phyloP scores from a whole-genome alignment of 2,329 filamentous ascomycete genomes.

The Aspergillus sp. region DNA sequence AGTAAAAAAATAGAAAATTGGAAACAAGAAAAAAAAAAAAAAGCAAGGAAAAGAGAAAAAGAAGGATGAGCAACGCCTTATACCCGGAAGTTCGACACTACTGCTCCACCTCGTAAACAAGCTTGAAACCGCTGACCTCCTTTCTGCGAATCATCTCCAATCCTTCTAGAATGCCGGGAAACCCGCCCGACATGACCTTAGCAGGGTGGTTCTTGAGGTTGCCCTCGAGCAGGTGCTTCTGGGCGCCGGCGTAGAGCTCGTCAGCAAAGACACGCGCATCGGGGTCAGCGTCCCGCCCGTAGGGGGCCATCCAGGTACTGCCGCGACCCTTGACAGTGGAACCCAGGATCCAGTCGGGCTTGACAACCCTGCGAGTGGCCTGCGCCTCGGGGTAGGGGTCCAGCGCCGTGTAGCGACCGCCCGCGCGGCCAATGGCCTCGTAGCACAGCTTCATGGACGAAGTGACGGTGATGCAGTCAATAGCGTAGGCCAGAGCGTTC shows the following conservation, averaged over 20 bases:
- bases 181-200: background rate
- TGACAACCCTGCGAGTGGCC: constrained; percentile 1
- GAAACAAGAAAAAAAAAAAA: too few relatives aligned
- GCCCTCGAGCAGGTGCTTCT: background rate
- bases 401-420: constrained; percentile 26
- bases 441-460: constrained; percentile 34
- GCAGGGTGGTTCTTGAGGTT: background rate
- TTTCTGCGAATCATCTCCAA: background rate
- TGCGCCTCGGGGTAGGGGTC: constrained; percentile 9
- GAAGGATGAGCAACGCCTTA: too few relatives aligned
- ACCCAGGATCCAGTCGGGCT: constrained; percentile 8
- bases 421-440: constrained; percentile 34
- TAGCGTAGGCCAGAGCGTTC: constrained; percentile 38
- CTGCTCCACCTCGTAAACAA: background rate
- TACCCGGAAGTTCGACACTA: too few relatives aligned
- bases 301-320: constrained; percentile 6
- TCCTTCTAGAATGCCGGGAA: background rate
- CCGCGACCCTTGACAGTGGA: background rate
- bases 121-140: background rate
- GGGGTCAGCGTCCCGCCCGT: background rate
- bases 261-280: background rate
- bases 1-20: too few relatives aligned
- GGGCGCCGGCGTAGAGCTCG: background rate
- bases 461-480: constrained; percentile 46
- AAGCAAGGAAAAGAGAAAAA: too few relatives aligned